A percentile compares a stretch with the other conserved stretches of the same genome.
Conservation (phyloP, 2,329 filamentous ascomycete genomes). For the Pseudogymnoascus sp. region DNA sequence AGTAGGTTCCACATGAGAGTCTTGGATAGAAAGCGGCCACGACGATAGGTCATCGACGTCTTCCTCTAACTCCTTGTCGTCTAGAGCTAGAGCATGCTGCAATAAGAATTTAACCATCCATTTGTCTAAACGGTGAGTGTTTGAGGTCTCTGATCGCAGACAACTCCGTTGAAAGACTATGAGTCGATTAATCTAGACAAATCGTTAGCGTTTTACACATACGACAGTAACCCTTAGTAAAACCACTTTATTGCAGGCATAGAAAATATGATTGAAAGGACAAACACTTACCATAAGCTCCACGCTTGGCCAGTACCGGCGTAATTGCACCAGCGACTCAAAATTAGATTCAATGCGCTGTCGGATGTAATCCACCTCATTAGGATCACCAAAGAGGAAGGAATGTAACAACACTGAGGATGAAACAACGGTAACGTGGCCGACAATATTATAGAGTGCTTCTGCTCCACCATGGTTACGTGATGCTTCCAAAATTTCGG, state of each 20-base stretch:
- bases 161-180: conserved; percentile 14
- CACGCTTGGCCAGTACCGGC: conserved; percentile 14
- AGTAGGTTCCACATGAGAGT: neutral
- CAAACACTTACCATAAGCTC: conserved; percentile 11
- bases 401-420: conserved; percentile 30
- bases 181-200: conserved; percentile 10
- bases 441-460: conserved; percentile 27
- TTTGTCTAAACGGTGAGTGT: conserved; percentile 13
- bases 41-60: neutral
- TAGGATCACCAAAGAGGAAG: conserved; percentile 25
- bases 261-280: neutral
- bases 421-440: conserved; percentile 30
- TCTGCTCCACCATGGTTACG: conserved; percentile 22
- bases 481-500: conserved; percentile 21
- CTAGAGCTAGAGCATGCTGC: conserved; percentile 14
- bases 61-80: conserved; percentile 9
- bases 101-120: conserved; percentile 17
- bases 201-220: neutral
- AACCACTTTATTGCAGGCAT: neutral
- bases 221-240: neutral
- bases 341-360: conserved; percentile 14
- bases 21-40: neutral
- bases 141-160: conserved; percentile 7
- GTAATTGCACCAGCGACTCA: conserved; percentile 14
- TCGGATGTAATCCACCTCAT: conserved; percentile 9